A percentile compares a stretch with the other conserved stretches of the same genome.
phyloP scores from a whole-genome alignment of 805 yeast species.

The Teunomyces cretensis region DNA sequence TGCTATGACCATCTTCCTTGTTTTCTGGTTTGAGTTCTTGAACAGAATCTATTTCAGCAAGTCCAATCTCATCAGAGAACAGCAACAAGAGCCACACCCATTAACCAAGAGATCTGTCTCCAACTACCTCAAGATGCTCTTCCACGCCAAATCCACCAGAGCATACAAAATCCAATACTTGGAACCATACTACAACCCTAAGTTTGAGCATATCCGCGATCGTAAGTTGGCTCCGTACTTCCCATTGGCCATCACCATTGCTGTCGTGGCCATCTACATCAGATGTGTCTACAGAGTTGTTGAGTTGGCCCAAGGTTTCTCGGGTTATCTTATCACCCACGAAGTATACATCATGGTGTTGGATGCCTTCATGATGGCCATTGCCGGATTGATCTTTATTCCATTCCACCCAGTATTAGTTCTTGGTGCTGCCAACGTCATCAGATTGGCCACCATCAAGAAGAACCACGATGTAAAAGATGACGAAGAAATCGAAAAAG shows the following conservation, averaged over 20 bases:
- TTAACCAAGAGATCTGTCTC: constrained; percentile 18
- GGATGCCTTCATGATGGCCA: constrained; percentile 39
- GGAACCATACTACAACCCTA: constrained; percentile 30
- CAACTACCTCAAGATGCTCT: constrained; percentile 29
- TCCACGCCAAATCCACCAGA: constrained; percentile 23
- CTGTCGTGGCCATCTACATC: constrained; percentile 34
- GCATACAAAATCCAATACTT: constrained; percentile 21
- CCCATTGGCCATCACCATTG: constrained; percentile 34
- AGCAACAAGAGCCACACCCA: constrained; percentile 9
- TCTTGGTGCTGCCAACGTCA: constrained; percentile 27
- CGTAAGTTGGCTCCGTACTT: constrained; percentile 28
- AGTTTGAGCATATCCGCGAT: constrained; percentile 22
- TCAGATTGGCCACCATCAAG: constrained; percentile 28
- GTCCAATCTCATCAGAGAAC: constrained; percentile 9
- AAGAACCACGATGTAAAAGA: constrained; percentile 20
- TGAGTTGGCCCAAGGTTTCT: constrained; percentile 39
- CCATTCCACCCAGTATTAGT: constrained; percentile 42
- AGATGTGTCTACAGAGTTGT: constrained; percentile 38
- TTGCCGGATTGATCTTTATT: constrained; percentile 34
- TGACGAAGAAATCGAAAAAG: not conserved
- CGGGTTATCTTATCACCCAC: constrained; percentile 34
- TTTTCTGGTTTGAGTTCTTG: constrained; percentile 38
- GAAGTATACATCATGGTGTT: constrained; percentile 39
- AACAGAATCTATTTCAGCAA: constrained; percentile 31
- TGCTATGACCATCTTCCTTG: constrained; percentile 37